phyloP scores from a whole-genome alignment of 495 filamentous ascomycete genomes.

The Bathelium albidoporum region DNA sequence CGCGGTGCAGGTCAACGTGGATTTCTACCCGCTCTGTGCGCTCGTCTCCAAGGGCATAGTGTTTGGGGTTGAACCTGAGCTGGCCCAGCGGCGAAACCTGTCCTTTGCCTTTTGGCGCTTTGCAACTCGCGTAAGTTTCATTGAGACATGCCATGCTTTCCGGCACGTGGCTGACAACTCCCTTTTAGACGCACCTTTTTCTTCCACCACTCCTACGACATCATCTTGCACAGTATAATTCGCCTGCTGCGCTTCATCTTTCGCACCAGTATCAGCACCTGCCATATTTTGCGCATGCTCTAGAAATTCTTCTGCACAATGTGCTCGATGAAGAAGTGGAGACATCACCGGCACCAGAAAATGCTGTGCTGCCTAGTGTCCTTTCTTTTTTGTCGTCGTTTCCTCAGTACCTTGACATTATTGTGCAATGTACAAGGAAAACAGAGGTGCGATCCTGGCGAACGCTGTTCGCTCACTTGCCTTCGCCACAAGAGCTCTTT shows the following conservation, averaged over 20 bases:
- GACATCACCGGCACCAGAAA: slow-evolving; percentile 38
- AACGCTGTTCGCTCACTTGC: slow-evolving; percentile 81
- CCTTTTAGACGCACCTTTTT: slow-evolving; percentile 51
- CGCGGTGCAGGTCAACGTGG: slow-evolving; percentile 55
- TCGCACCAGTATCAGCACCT: slow-evolving; percentile 75
- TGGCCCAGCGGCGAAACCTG: slow-evolving; percentile 81
- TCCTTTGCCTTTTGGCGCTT: slow-evolving; percentile 72
- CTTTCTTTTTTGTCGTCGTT: slow-evolving; percentile 86
- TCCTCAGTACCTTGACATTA: slow-evolving; percentile 80
- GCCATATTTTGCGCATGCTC: slow-evolving; percentile 81
- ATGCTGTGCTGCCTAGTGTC: slow-evolving; percentile 73
- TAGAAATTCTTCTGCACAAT: slow-evolving; percentile 87
- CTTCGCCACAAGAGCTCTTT: slow-evolving; percentile 80
- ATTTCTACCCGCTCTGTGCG: slow-evolving; percentile 92
- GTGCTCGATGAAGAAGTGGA: slow-evolving; percentile 95
- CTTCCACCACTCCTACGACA: slow-evolving; percentile 75
- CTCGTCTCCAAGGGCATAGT: slow-evolving; percentile 77
- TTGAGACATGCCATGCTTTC: background rate
- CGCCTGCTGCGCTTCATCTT: slow-evolving; percentile 61
- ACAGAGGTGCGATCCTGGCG: slow-evolving; percentile 93
- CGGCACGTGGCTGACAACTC: background rate
- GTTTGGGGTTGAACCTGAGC: slow-evolving; percentile 81
- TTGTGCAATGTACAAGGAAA: slow-evolving; percentile 95
- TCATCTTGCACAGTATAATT: slow-evolving; percentile 59
- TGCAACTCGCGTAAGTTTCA: slow-evolving; percentile 26